Evolutionary conservation across 345 rosid genomes (phyloP).

Genomic region (Noccaea caerulescens): DNA sequence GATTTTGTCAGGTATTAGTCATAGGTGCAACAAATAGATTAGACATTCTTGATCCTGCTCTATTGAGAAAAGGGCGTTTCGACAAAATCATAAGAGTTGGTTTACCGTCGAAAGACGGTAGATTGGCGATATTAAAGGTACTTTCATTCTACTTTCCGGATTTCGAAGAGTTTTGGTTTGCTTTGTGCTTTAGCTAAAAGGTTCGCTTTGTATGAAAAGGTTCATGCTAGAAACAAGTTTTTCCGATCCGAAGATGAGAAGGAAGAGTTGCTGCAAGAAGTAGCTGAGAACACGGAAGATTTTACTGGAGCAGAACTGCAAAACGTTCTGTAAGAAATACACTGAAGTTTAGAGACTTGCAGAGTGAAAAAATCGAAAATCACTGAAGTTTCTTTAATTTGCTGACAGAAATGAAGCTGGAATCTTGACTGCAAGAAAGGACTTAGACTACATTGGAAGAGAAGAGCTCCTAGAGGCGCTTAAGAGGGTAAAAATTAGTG

Average conservation of each 20-base stretch:
- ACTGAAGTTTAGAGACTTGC: neutral
- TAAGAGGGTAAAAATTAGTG: conserved; percentile 66
- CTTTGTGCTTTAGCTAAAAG: conserved; percentile 27
- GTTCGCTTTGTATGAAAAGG: conserved; percentile 50
- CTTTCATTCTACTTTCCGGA: conserved; percentile 13
- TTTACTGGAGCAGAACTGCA: conserved; percentile 98
- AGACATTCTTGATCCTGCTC: conserved; percentile 96
- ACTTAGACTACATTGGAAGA: conserved; percentile 79
- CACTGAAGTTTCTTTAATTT: conserved; percentile 43
- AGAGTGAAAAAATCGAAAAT: neutral
- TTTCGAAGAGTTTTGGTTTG: conserved; percentile 11
- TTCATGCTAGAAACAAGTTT: conserved; percentile 92
- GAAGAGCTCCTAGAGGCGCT: conserved; percentile 92
- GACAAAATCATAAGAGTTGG: conserved; percentile 97
- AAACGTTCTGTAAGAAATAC: conserved; percentile 67
- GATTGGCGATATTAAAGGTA: conserved; percentile 91
- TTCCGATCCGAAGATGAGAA: conserved; percentile 87
- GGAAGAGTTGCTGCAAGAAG: conserved; percentile 68
- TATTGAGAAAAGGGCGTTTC: conserved; percentile 95
- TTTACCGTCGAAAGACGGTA: conserved; percentile 89
- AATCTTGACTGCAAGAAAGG: conserved; percentile 95
- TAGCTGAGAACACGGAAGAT: conserved; percentile 83
- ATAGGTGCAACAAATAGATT: conserved; percentile 97
- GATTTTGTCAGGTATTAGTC: conserved; percentile 75
- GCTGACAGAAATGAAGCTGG: conserved; percentile 90